Conservation (phyloP, 1,284 basidiomycete genomes). For the Ustilago xerochloae region DNA sequence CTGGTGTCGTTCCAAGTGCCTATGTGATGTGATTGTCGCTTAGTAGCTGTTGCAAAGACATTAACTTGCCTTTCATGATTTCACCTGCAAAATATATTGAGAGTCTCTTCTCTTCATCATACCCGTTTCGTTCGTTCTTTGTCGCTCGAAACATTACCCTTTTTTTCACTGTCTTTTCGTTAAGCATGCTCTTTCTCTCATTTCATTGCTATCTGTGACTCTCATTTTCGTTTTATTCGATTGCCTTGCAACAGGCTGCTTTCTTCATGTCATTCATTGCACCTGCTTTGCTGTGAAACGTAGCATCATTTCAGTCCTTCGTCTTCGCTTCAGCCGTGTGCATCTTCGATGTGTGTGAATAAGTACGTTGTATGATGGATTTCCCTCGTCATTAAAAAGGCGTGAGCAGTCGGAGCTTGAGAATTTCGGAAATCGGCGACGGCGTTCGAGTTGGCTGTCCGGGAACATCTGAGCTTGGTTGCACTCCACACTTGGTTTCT, state of each 20-base stretch:
- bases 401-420: neutral
- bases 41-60: neutral
- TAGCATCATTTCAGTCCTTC: neutral
- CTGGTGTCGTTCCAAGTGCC: constrained; percentile 60
- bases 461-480: neutral
- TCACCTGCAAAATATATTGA: no score
- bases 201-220: neutral
- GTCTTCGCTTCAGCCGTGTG: neutral
- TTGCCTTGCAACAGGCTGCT: constrained; percentile 2
- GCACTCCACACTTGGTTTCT: constrained; percentile 3
- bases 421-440: neutral
- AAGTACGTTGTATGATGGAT: no score
- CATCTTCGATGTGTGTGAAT: neutral
- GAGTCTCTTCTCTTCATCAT: no score
- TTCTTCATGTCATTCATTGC: neutral
- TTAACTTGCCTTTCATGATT: no score
- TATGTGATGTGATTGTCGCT: constrained; percentile 51
- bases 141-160: neutral
- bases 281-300: neutral
- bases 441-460: constrained; percentile 1
- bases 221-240: neutral
- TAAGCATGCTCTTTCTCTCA: neutral
- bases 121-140: constrained; percentile 24
- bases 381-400: no score
- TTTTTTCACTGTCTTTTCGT: constrained; percentile 22